Conservation (phyloP, 257 asterid genomes). For the Petunia axillaris region DNA sequence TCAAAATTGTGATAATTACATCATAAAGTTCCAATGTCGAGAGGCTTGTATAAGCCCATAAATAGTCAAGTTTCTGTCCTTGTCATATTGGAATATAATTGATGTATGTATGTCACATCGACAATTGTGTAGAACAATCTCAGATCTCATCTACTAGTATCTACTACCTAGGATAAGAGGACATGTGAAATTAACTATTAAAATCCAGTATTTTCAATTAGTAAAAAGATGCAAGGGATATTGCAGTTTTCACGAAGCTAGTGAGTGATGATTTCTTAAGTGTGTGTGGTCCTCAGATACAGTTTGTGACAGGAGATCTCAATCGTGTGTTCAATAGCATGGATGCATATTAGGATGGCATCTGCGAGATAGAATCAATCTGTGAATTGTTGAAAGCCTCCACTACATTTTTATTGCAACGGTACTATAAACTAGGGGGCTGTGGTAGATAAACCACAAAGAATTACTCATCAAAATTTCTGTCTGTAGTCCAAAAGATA, state of each 20-base stretch:
- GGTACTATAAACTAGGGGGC: background rate
- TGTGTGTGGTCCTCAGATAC: background rate
- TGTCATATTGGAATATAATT: background rate
- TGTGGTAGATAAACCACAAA: background rate
- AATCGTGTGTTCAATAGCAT: background rate
- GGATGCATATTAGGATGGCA: conserved; percentile 16
- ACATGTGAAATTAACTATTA: background rate
- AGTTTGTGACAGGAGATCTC: background rate
- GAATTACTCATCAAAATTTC: background rate
- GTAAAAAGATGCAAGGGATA: background rate
- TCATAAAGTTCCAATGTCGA: background rate
- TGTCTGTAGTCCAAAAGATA: background rate
- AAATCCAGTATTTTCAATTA: background rate
- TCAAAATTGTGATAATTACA: conserved; percentile 1
- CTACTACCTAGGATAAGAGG: background rate
- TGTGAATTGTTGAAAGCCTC: background rate
- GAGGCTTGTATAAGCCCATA: background rate
- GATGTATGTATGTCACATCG: background rate
- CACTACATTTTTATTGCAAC: background rate
- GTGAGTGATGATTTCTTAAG: background rate
- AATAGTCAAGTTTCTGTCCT: background rate
- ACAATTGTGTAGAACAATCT: background rate
- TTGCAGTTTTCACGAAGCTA: background rate
- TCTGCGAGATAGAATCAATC: background rate
- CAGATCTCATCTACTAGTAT: background rate